Percentiles rank a stretch among this genome's conserved stretches.
Evolutionary conservation across 345 rosid genomes (phyloP).

Genomic region (Populus tremula): DNA sequence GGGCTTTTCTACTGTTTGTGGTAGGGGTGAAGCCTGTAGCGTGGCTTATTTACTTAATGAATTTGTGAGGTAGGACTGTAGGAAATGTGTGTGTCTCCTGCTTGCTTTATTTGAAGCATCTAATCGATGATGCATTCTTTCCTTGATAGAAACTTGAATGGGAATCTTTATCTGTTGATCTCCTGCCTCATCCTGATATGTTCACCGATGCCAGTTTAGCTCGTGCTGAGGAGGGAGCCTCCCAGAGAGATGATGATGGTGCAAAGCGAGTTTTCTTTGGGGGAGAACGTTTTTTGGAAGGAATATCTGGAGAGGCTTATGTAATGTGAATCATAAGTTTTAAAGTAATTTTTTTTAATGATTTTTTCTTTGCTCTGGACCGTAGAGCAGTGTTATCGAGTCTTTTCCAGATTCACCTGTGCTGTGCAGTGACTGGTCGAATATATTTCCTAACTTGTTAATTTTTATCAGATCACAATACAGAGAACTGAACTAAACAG

Average conservation of each 20-base stretch:
- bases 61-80: background rate
- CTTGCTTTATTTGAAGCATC: background rate
- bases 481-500: conserved; percentile 89
- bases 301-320: conserved; percentile 93
- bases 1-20: background rate
- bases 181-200: conserved; percentile 99
- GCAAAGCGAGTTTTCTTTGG: conserved; percentile 99
- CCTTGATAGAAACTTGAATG: conserved; percentile 89
- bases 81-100: background rate
- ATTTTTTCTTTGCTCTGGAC: conserved; percentile 14
- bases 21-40: background rate
- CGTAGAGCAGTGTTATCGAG: conserved; percentile 6
- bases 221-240: conserved; percentile 50
- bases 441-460: conserved; percentile 21
- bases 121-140: conserved; percentile 35
- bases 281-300: conserved; percentile 95
- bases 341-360: conserved; percentile 17
- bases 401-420: conserved; percentile 4
- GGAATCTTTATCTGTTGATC: conserved; percentile 95
- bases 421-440: background rate
- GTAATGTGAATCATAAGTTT: conserved; percentile 44
- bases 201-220: conserved; percentile 86
- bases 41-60: background rate
- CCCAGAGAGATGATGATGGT: conserved; percentile 93
- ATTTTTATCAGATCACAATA: conserved; percentile 70